Base-by-base conservation (phyloP, 2,329 filamentous ascomycete species). In the Sphaerulina vaccinii region DNA sequence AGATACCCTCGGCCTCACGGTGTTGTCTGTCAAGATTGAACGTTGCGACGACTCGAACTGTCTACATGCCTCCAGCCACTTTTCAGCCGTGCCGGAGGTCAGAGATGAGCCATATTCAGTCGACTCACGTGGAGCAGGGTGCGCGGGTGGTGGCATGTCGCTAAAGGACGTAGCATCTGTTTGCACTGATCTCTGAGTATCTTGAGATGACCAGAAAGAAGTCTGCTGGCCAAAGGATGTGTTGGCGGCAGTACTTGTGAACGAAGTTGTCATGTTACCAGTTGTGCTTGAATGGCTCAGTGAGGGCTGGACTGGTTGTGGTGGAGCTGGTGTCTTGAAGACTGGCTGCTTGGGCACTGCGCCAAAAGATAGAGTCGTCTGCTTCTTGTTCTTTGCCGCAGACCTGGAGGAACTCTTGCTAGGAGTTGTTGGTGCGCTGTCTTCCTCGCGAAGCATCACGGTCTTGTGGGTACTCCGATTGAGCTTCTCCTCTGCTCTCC, bases 81-180 rank as follows among this genome's bases (percentile, higher is more conserved):
- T 37, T 16, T 33, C 47, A 8, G 49, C 49, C 7, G 37, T 43
- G 8, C 22, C 37, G 1, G 54, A 50, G 1, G 49, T 38, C 5
- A 59, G 16, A 5, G 49, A 55, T 10, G 48, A 55, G 2, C 32
- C 24, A 37, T 49, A 52, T 18, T 44, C 21, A 2, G 47, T 42
- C 27, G 55, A 19, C 2, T 44, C 41, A 13, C 38, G 32, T 13
- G 4, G 39, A 5, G n/a, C n/a, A n/a, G n/a, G n/a, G n/a, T 24
- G 23, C 10, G 22, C 4, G 5, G 46, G 16, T 10, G 55, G 24
- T 11, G 42, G 32, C 21, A 24, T 18, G 9, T 51, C 47, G 16
- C 49, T 54, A 13, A 59, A 57, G 2, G 57, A 59, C 0, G 57
- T 59, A 2, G 43, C 45, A 16, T 49, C 52, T 16, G 59, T 61